Evolutionary conservation across 306 rosid genomes (phyloP), one percentile per base, ranked within the genome.

Genomic region (Corylus avellana): DNA sequence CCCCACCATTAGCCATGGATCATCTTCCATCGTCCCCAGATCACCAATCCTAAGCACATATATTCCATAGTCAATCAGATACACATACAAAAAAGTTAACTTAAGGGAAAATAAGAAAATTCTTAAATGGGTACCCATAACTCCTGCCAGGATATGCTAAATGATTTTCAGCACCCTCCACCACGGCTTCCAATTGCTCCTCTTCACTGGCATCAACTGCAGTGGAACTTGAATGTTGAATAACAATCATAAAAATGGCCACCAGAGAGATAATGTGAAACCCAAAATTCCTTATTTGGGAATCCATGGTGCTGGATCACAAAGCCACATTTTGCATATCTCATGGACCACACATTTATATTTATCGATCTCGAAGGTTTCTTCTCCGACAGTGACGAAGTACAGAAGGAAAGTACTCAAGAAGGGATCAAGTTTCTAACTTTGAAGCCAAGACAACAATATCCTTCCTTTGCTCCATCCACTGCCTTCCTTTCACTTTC

Each of bases 361-460:
- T 78, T 77, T 27, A 70, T 74, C 63, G 70, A 66, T 63, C 69
- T 62, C 78, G 37, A 56, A 20, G 44, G 76, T 53, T 74, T 70
- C 44, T 76, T 73, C 61, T 61, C 75, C 8, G 73, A 50, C 11
- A 57, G 56, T 66, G 58, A 59, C 59, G 37, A 61, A 67, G 61
- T 14, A 83, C 56, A 50, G 62, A 82, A 78, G 88, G 84, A 81
- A 84, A 79, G 86, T 80, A 82, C 81, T 77, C 70, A 86, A 79
- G 90, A 61, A 63, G 85, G 75, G 68, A 84, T 77, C 85, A 76
- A 70, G 84, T 80, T 68, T 77, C 77, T 84, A 73, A 78, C 98
- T 92, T 94, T 87, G 79, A 92, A 91, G 97, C 92, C 51, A 92
- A 91, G 98, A 82, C 69, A 86, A 82, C 69, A 86, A 82, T 75